These are phyloP conservation scores for Mrakia frigida DNA, from an alignment of 768 basidiomycete species.

Conservation along the genomic window DNA sequence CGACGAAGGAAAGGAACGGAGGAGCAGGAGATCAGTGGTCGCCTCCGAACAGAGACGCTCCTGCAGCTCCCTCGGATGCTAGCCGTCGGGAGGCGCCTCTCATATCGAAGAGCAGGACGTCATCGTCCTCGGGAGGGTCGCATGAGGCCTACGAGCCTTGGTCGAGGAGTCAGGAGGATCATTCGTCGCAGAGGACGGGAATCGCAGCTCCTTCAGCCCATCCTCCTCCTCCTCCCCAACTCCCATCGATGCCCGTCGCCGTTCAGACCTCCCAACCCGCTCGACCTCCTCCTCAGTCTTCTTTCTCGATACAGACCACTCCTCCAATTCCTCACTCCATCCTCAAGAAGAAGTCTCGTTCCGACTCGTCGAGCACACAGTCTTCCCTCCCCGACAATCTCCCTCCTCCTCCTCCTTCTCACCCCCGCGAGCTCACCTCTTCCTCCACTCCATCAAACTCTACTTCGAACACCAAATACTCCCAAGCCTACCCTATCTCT, in stretches of 20 bases:
- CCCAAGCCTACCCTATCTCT: background rate
- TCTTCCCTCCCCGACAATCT: background rate
- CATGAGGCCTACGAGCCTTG: too few species aligned
- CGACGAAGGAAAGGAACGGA: background rate
- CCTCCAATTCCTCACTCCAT: background rate
- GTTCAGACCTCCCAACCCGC: background rate
- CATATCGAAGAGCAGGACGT: too few species aligned
- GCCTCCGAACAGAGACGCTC: background rate
- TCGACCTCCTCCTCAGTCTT: background rate
- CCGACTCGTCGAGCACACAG: background rate
- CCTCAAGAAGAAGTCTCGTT: background rate
- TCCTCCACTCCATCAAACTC: background rate
- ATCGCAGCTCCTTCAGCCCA: too few species aligned
- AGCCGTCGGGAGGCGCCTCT: background rate
- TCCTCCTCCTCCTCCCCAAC: background rate
- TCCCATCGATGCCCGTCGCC: background rate
- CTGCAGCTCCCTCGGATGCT: background rate
- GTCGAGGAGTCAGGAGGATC: too few species aligned
- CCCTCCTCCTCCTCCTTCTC: background rate
- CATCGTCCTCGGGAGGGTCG: too few species aligned
- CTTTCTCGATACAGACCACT: background rate
- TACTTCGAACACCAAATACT: background rate
- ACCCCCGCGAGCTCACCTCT: background rate
- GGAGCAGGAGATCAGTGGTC: background rate
- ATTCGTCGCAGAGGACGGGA: too few species aligned